Evolutionary conservation across 2,329 filamentous ascomycete genomes (phyloP), one percentile per base, ranked within the genome.

Genomic region (Colletotrichum gloeosporioides): DNA sequence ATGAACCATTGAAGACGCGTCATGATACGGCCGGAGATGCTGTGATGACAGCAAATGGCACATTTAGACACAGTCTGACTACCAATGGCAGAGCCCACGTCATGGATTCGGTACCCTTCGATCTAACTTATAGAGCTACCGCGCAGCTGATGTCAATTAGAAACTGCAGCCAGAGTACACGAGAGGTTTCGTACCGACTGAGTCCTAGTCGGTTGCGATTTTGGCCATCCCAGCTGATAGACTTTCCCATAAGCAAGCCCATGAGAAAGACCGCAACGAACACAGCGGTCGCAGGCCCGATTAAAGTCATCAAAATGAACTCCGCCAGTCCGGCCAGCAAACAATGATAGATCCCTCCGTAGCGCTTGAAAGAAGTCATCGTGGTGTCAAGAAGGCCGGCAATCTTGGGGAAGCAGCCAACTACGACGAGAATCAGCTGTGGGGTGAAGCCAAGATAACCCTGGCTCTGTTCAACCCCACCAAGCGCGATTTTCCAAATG

Each of bases 401-500:
- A 49, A 49, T 49, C 44, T 49, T 22, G 9, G 44, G 44, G 4
- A 22, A 49, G n/a, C 44, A n/a, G 44, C n/a, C 44, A 1, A 22
- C 13, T 10, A 22, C n/a, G 6, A 22, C 44, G 6, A 49, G 44
- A 53, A 22, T 22, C 0, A 8, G 10, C n/a, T 53, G n/a, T 3
- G 44, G n/a, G 1, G 10, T 22, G 4, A 49, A 49, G 44, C n/a
- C 1, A 12, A 22, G n/a, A 49, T 22, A 10, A 7, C 6, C 13
- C 10, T 49, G 18, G 6, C 15, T 22, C 12, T 10, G 9, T 1
- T 2, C 44, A 13, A 49, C 2, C 2, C 12, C 44, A 22, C 6
- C 1, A 6, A n/a, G n/a, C 0, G 10, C 2, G n/a, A 22, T n/a
- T 4, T 53, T 53, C 10, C 10, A 53, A 4, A 53, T 1, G 12